A percentile compares a stretch with the other conserved stretches of the same genome.
Conservation (phyloP, 2,329 filamentous ascomycete genomes). For the Pseudogymnoascus sp. region DNA sequence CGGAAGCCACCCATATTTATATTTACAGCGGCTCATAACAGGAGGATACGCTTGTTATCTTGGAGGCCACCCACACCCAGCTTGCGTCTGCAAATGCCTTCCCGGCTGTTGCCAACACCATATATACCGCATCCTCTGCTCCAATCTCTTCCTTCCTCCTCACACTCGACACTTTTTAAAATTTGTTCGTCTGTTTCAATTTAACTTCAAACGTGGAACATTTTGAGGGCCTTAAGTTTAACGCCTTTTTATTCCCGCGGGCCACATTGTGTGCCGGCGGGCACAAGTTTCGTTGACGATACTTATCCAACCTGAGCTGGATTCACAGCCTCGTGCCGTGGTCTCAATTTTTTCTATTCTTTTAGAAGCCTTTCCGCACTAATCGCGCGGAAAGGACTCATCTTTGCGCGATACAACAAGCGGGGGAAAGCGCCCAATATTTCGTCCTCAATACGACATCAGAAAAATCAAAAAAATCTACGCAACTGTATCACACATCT, state of each 20-base stretch:
- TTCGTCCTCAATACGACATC: not conserved
- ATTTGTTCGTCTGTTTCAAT: not conserved
- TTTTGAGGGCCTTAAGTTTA: not conserved
- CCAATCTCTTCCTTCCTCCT: not conserved
- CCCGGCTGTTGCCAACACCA: not conserved
- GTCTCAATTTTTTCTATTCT: not conserved
- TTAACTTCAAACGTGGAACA: not conserved
- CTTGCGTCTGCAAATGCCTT: not conserved
- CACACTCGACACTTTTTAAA: not conserved
- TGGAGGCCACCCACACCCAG: not conserved
- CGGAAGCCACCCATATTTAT: not conserved
- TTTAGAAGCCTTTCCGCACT: not conserved
- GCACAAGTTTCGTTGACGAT: not conserved
- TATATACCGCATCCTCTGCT: not conserved
- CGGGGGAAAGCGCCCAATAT: too few species aligned
- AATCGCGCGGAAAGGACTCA: conserved; percentile 11
- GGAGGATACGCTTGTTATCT: not conserved
- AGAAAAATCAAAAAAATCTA: conserved; percentile 10
- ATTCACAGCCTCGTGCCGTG: not conserved
- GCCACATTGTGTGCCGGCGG: not conserved
- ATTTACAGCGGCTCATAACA: not conserved
- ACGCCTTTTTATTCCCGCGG: not conserved
- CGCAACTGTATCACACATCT: conserved; percentile 12
- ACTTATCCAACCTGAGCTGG: not conserved
- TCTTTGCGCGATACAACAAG: conserved; percentile 12